Percentiles rank a stretch among this genome's conserved stretches.
phyloP scores from a whole-genome alignment of 192 early-diverging fungal species.

The Coemansia sp. region DNA sequence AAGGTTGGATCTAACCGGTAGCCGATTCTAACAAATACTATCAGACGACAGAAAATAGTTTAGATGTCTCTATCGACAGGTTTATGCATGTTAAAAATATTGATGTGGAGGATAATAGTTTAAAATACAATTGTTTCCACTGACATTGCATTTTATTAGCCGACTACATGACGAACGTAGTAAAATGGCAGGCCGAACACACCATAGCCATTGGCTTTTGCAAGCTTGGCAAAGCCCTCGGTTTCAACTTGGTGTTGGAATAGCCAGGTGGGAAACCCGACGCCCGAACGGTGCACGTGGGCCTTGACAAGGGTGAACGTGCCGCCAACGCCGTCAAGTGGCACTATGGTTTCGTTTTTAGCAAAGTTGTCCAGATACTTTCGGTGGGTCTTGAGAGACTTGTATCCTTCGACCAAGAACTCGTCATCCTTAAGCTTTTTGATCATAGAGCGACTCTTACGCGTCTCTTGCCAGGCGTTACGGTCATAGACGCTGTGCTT shows the following conservation, averaged over 20 bases:
- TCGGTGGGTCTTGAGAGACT: constrained; percentile 47
- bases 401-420: constrained; percentile 52
- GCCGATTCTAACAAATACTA: too few relatives aligned
- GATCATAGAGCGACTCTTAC: constrained; percentile 55
- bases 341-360: constrained; percentile 54
- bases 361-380: constrained; percentile 46
- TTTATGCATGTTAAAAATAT: too few relatives aligned
- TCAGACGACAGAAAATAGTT: too few relatives aligned
- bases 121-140: neutral
- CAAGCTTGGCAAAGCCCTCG: constrained; percentile 74
- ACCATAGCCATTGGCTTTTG: constrained; percentile 62
- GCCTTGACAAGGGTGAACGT: constrained; percentile 69
- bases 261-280: constrained; percentile 64
- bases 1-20: neutral
- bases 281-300: constrained; percentile 65
- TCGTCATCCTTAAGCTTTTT: constrained; percentile 38
- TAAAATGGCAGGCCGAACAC: constrained; percentile 68
- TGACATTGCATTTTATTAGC: neutral
- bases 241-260: constrained; percentile 71
- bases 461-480: constrained; percentile 72
- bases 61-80: too few relatives aligned
- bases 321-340: constrained; percentile 68
- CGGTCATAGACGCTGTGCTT: constrained; percentile 65
- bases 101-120: neutral
- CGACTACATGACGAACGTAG: constrained; percentile 60